A percentile compares a stretch with the other conserved stretches of the same genome.
Evolutionary conservation across 441 rosid genomes (phyloP).

Genomic region (Syzygium malaccense): DNA sequence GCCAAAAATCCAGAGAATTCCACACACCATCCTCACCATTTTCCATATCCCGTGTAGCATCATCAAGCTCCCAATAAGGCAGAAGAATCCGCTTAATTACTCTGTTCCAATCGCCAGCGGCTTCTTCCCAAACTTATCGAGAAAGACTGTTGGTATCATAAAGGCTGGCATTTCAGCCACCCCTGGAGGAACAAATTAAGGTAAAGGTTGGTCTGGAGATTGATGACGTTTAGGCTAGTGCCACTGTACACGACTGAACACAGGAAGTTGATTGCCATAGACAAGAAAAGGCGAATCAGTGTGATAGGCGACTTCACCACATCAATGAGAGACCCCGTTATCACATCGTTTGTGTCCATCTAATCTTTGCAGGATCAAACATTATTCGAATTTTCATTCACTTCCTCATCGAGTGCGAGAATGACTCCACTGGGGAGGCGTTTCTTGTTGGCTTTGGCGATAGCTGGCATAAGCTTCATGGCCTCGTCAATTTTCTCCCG

Average conservation of each 20-base stretch:
- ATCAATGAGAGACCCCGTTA: slow-evolving; percentile 36
- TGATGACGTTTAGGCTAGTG: slow-evolving; percentile 70
- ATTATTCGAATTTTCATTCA: background rate
- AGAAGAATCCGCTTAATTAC: slow-evolving; percentile 72
- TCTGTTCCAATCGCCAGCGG: slow-evolving; percentile 67
- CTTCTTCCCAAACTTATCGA: slow-evolving; percentile 62
- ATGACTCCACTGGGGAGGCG: slow-evolving; percentile 48
- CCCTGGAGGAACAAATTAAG: slow-evolving; percentile 64
- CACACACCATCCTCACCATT: slow-evolving; percentile 52
- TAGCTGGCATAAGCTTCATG: slow-evolving; percentile 49
- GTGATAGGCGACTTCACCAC: slow-evolving; percentile 54
- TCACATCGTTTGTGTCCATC: slow-evolving; percentile 24
- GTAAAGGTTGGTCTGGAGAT: slow-evolving; percentile 80
- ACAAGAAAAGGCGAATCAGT: slow-evolving; percentile 41
- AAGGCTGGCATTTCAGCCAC: slow-evolving; percentile 87
- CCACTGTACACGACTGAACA: slow-evolving; percentile 79
- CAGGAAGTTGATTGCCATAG: slow-evolving; percentile 51
- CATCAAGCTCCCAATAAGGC: slow-evolving; percentile 42
- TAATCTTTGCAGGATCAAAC: background rate
- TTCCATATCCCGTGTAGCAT: slow-evolving; percentile 45
- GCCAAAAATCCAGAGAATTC: slow-evolving; percentile 67
- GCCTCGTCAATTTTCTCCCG: slow-evolving; percentile 62
- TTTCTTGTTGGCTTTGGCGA: slow-evolving; percentile 52
- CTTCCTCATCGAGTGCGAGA: slow-evolving; percentile 60
- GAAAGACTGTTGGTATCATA: slow-evolving; percentile 52